Conservation (phyloP, 306 rosid species). For the Quercus aquifolioides region DNA sequence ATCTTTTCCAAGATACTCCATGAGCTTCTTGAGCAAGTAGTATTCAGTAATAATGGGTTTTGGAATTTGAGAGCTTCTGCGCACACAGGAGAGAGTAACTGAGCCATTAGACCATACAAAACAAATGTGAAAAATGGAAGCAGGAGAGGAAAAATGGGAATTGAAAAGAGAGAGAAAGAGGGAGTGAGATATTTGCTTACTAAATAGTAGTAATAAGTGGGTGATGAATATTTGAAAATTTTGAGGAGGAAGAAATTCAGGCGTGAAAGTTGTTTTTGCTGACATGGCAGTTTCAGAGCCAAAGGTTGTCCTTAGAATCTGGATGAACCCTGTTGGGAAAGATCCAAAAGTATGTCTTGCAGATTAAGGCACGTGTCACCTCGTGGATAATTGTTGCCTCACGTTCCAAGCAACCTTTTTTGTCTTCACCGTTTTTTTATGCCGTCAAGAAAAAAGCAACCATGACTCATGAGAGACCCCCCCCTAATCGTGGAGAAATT, state of each 20-base stretch:
- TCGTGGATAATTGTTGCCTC: slow-evolving; percentile 36
- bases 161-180: neutral
- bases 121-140: neutral
- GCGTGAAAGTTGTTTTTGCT: slow-evolving; percentile 29
- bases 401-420: slow-evolving; percentile 6
- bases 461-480: neutral
- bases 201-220: slow-evolving; percentile 17
- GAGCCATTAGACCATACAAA: slow-evolving; percentile 51
- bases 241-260: slow-evolving; percentile 58
- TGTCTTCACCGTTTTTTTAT: neutral
- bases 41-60: slow-evolving; percentile 26
- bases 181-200: neutral
- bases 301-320: slow-evolving; percentile 32
- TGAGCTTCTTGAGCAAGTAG: slow-evolving; percentile 38
- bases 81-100: slow-evolving; percentile 58
- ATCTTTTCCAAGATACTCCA: slow-evolving; percentile 37
- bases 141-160: neutral
- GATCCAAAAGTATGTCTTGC: slow-evolving; percentile 10
- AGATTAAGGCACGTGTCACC: slow-evolving; percentile 27
- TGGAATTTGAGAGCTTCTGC: slow-evolving; percentile 60
- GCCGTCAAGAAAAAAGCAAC: neutral
- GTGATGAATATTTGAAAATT: slow-evolving; percentile 18
- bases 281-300: slow-evolving; percentile 68
- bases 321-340: slow-evolving; percentile 18
- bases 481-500: neutral